Percentiles rank a stretch among this genome's conserved stretches.
These are phyloP conservation scores for Canavalia ensiformis DNA, from an alignment of 306 rosid genomes.

Conservation along the genomic window DNA sequence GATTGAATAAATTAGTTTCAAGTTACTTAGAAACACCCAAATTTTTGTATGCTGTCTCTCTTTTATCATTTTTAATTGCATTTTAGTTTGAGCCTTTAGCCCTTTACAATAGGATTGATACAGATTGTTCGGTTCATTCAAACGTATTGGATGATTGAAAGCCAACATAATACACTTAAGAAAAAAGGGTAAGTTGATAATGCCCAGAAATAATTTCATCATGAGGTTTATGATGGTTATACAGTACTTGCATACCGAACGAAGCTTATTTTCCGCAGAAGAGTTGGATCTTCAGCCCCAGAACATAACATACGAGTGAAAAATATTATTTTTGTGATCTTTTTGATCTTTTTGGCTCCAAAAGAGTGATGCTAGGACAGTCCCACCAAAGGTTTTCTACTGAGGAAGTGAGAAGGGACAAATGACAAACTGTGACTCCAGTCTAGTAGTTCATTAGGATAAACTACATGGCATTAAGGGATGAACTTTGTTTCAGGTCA, in stretches of 20 bases:
- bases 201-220: not conserved
- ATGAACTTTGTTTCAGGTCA: too few species aligned
- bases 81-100: slow-evolving; percentile 1
- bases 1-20: slow-evolving; percentile 58
- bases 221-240: not conserved
- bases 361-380: not conserved
- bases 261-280: not conserved
- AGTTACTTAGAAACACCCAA: slow-evolving; percentile 18
- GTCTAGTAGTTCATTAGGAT: too few species aligned
- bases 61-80: slow-evolving; percentile 32
- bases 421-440: not conserved
- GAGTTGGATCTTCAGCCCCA: too few species aligned
- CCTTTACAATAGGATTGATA: not conserved
- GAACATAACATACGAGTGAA: not conserved
- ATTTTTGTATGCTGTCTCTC: slow-evolving; percentile 10
- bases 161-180: too few species aligned
- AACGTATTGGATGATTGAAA: not conserved
- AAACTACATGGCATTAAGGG: too few species aligned
- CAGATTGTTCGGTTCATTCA: not conserved
- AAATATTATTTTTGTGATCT: not conserved
- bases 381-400: not conserved
- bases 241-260: not conserved
- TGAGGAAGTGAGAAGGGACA: slow-evolving; percentile 11
- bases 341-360: too few species aligned
- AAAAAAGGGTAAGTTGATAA: not conserved